Conservation (phyloP, 1,284 basidiomycete genomes). For the Microbotryomycetes sp. region DNA sequence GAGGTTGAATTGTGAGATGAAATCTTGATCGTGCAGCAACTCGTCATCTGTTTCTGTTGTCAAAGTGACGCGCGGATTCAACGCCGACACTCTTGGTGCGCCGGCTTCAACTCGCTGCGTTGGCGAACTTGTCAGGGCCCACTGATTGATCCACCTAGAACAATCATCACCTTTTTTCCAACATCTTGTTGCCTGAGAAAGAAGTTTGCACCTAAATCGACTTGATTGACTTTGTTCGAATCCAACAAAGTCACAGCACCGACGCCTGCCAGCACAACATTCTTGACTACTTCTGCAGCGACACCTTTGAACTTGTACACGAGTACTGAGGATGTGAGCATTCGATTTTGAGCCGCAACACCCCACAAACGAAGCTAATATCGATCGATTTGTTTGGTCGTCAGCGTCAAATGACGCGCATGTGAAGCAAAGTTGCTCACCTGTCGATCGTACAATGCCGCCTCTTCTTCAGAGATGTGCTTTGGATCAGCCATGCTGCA, state of each 20-base stretch:
- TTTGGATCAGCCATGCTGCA: too few species aligned
- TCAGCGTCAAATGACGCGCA: not conserved
- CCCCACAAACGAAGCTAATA: slow-evolving; percentile 89
- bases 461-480: slow-evolving; percentile 55
- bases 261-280: slow-evolving; percentile 58
- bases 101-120: slow-evolving; percentile 74
- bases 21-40: slow-evolving; percentile 39
- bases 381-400: not conserved
- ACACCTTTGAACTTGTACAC: slow-evolving; percentile 71
- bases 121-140: slow-evolving; percentile 27
- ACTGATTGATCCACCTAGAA: not conserved
- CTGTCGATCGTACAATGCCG: slow-evolving; percentile 82
- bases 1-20: slow-evolving; percentile 46
- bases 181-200: slow-evolving; percentile 90
- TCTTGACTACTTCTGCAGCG: slow-evolving; percentile 95
- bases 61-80: slow-evolving; percentile 87
- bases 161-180: slow-evolving; percentile 61
- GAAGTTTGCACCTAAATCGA: slow-evolving; percentile 87
- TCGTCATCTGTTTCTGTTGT: slow-evolving; percentile 53
- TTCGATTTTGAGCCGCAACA: slow-evolving; percentile 85
- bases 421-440: not conserved
- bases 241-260: slow-evolving; percentile 54
- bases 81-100: slow-evolving; percentile 69
- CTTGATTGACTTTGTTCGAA: slow-evolving; percentile 47
- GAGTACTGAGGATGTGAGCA: slow-evolving; percentile 87